These are phyloP conservation scores for Xylaria nigripes DNA, from an alignment of 495 filamentous ascomycete species.

Conservation along the genomic window DNA sequence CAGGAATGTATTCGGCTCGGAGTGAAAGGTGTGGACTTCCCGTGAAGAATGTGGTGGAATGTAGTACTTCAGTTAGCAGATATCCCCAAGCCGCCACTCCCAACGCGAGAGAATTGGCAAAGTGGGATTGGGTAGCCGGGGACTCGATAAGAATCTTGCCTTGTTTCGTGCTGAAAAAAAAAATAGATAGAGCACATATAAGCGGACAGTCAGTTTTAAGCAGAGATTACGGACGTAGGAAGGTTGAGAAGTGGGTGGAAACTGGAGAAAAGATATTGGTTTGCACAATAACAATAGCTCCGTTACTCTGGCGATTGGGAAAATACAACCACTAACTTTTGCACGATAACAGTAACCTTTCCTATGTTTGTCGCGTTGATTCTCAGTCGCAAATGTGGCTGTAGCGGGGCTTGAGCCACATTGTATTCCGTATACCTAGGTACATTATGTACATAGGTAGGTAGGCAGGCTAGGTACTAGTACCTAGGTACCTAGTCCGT, in stretches of 20 bases:
- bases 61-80: slow-evolving; percentile 6
- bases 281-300: background rate
- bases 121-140: background rate
- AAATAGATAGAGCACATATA: background rate
- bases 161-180: background rate
- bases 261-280: background rate
- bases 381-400: background rate
- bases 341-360: background rate
- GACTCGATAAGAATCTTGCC: background rate
- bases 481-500: background rate
- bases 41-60: slow-evolving; percentile 13
- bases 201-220: background rate
- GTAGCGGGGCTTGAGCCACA: background rate
- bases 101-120: background rate
- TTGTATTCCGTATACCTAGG: no score
- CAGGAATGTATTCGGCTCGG: slow-evolving; percentile 12
- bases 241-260: background rate
- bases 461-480: no score
- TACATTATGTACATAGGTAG: no score
- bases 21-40: background rate
- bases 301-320: background rate
- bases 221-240: background rate
- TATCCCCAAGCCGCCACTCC: slow-evolving; percentile 10
- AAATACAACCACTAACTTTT: slow-evolving; percentile 2
- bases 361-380: background rate